Conservation (phyloP, 2,329 filamentous ascomycete genomes). For the Mariannaea sp. region DNA sequence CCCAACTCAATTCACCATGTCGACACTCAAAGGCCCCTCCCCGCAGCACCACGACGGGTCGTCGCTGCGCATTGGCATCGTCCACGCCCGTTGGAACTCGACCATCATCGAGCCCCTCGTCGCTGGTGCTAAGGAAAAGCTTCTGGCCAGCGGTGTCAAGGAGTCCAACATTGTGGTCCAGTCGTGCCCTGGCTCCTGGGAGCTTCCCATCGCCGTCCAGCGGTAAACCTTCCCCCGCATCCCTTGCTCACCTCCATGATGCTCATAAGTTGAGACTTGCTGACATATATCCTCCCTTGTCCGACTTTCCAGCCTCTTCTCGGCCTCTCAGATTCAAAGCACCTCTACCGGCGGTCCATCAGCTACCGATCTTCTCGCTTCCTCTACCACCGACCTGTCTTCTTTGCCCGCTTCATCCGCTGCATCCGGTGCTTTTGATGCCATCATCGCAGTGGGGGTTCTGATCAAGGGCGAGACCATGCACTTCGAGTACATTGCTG, state of each 20-base stretch:
- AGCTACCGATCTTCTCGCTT: conserved; percentile 76
- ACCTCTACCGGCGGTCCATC: conserved; percentile 65
- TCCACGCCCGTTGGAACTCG: conserved; percentile 95
- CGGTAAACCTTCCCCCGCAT: conserved; percentile 58
- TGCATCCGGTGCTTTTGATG: conserved; percentile 76
- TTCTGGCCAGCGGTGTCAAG: conserved; percentile 79
- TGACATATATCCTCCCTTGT: conserved; percentile 14
- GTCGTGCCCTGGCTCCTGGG: conserved; percentile 91
- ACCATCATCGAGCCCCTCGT: conserved; percentile 86
- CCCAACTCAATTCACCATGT: conserved; percentile 24
- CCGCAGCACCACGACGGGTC: conserved; percentile 67
- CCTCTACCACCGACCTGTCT: conserved; percentile 70
- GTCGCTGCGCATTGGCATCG: conserved; percentile 85
- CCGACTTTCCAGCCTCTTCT: conserved; percentile 66
- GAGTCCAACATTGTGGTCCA: conserved; percentile 88
- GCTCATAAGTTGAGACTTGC: conserved; percentile 10
- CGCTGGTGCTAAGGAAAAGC: conserved; percentile 76
- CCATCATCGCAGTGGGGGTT: conserved; percentile 92
- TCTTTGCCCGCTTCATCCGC: conserved; percentile 48
- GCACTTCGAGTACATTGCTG: conserved; percentile 99
- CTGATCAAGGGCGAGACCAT: conserved; percentile 99
- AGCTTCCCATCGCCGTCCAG: conserved; percentile 89
- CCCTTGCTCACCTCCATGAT: conserved; percentile 5
- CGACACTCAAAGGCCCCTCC: conserved; percentile 62
- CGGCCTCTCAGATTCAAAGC: conserved; percentile 84